A percentile compares a stretch with the other conserved stretches of the same genome.
Evolutionary conservation across 1,284 basidiomycete species (phyloP).

Genomic region (Moesziomyces sp.): DNA sequence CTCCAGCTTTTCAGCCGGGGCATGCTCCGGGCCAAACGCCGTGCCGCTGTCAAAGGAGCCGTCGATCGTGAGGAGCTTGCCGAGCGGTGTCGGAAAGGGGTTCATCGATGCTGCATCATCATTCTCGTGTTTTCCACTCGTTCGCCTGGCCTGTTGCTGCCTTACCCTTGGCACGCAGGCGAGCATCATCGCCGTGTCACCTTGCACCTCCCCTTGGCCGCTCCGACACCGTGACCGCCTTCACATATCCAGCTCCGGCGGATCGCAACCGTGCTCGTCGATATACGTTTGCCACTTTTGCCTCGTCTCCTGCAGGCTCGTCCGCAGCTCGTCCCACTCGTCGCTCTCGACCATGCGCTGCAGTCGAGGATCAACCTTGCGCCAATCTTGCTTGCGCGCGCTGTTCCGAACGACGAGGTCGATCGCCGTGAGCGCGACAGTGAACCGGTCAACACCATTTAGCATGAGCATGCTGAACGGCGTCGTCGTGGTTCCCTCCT

Average conservation of each 20-base stretch:
- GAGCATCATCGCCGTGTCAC: too few species aligned
- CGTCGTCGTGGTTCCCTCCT: conserved; percentile 71
- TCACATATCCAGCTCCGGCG: conserved; percentile 3
- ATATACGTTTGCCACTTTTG: conserved; percentile 68
- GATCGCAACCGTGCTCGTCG: conserved; percentile 55
- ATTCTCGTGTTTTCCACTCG: too few species aligned
- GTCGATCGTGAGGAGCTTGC: too few species aligned
- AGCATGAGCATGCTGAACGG: conserved; percentile 70
- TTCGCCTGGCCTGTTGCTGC: too few species aligned
- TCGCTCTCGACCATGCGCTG: conserved; percentile 56
- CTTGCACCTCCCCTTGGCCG: too few species aligned
- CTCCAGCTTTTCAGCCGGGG: too few species aligned
- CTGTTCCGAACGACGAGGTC: conserved; percentile 35
- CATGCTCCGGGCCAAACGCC: too few species aligned
- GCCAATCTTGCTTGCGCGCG: conserved; percentile 35
- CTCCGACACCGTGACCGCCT: background rate
- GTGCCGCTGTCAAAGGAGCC: too few species aligned
- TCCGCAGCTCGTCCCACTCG: conserved; percentile 66
- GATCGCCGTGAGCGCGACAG: conserved; percentile 69
- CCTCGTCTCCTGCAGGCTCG: conserved; percentile 69
- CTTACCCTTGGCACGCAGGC: too few species aligned
- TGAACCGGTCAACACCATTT: conserved; percentile 70
- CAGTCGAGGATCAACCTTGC: conserved; percentile 26
- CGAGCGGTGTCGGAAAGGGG: too few species aligned
- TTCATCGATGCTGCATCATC: too few species aligned